A percentile compares a stretch with the other conserved stretches of the same genome.
phyloP scores from a whole-genome alignment of 306 rosid species.

The Medicago arabica region DNA sequence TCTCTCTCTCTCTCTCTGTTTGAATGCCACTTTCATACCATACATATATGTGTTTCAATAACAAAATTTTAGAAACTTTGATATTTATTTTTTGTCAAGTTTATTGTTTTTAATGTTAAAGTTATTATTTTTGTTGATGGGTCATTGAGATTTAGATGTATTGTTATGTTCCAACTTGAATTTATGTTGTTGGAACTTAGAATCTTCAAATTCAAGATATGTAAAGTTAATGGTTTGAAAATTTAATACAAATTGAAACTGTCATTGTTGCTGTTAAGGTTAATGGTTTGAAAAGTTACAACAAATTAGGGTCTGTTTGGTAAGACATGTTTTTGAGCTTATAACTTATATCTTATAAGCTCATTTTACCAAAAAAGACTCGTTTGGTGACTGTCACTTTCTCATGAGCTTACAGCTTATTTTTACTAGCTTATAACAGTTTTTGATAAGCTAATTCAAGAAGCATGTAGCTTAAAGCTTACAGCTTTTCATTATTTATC shows the following conservation, averaged over 20 bases:
- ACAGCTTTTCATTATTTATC: no score
- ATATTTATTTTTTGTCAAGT: slow-evolving; percentile 8
- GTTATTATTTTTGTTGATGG: background rate
- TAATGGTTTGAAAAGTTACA: slow-evolving; percentile 15
- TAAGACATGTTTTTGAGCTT: no score
- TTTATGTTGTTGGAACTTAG: background rate
- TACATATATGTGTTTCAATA: slow-evolving; percentile 2
- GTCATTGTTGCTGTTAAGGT: slow-evolving; percentile 22
- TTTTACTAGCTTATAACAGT: no score
- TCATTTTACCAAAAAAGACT: no score
- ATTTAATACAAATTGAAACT: background rate
- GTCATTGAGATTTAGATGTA: slow-evolving; percentile 7
- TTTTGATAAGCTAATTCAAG: no score
- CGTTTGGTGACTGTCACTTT: no score
- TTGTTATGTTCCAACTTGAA: background rate
- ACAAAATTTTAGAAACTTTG: background rate
- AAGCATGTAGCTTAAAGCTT: no score
- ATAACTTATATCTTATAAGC: no score
- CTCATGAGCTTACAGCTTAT: no score
- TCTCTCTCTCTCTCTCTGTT: slow-evolving; percentile 36
- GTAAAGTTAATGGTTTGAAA: background rate
- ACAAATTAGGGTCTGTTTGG: background rate
- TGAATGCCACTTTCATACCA: no score
- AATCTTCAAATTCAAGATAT: slow-evolving; percentile 27
- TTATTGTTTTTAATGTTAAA: background rate